phyloP scores from a whole-genome alignment of 78 protist species.

The Polysphondylium violaceum region DNA sequence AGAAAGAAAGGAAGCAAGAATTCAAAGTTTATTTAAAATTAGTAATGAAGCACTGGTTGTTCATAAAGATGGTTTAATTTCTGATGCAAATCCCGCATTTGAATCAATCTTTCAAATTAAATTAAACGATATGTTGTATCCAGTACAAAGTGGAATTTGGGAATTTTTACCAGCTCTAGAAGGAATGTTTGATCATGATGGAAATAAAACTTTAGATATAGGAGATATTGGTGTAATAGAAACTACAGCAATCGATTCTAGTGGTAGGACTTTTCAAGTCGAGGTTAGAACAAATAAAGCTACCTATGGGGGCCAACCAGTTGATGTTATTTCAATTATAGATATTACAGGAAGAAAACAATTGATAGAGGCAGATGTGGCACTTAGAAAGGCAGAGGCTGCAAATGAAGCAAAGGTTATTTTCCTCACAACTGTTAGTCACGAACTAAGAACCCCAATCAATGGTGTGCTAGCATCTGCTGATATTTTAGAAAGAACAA shows the following conservation, averaged over 20 bases:
- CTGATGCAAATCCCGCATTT: constrained; percentile 68
- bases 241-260: constrained; percentile 37
- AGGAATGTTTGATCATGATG: constrained; percentile 21
- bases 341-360: constrained; percentile 73
- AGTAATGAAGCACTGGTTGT: constrained; percentile 59
- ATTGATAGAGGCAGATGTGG: constrained; percentile 61
- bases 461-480: constrained; percentile 53
- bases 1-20: constrained; percentile 62
- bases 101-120: constrained; percentile 66
- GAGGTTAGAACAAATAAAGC: constrained; percentile 71
- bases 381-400: constrained; percentile 69
- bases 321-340: constrained; percentile 55
- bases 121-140: constrained; percentile 34
- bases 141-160: constrained; percentile 68
- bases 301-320: constrained; percentile 64
- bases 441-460: constrained; percentile 67
- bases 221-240: constrained; percentile 31
- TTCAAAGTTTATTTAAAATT: constrained; percentile 49
- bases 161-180: constrained; percentile 70
- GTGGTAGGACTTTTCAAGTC: constrained; percentile 71
- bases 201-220: not conserved
- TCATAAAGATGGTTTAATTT: constrained; percentile 55
- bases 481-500: constrained; percentile 27
- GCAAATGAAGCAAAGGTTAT: constrained; percentile 71
- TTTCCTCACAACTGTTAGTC: constrained; percentile 64